Conservation (phyloP, 1,139 yeast species). For the Protomyces inundatus region DNA sequence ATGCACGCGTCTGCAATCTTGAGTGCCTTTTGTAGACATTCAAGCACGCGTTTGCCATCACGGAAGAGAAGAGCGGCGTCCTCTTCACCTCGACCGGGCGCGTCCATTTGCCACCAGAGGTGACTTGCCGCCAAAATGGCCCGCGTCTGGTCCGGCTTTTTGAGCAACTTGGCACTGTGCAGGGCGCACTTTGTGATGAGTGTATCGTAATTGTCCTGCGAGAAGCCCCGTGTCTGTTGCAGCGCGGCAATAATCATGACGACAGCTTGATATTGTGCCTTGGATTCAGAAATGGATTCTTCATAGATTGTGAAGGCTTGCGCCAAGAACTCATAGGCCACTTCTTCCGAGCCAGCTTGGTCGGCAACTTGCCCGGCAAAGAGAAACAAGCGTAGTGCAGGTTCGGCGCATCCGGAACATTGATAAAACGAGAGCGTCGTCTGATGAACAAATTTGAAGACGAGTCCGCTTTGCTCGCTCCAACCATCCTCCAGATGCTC, state of each 20-base stretch:
- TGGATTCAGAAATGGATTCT: slow-evolving; percentile 64
- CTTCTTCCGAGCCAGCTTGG: slow-evolving; percentile 57
- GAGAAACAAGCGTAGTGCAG: slow-evolving; percentile 47
- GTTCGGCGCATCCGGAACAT: slow-evolving; percentile 46
- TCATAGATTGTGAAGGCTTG: slow-evolving; percentile 86
- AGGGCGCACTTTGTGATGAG: slow-evolving; percentile 79
- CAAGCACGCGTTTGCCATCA: slow-evolving; percentile 48
- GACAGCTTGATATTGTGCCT: slow-evolving; percentile 53
- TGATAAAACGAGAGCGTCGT: slow-evolving; percentile 63
- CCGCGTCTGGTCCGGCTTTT: slow-evolving; percentile 91
- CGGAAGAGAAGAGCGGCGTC: slow-evolving; percentile 39
- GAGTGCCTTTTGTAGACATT: slow-evolving; percentile 67
- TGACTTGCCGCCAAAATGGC: slow-evolving; percentile 85
- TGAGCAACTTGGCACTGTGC: slow-evolving; percentile 80
- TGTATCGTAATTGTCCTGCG: slow-evolving; percentile 65
- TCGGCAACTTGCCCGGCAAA: slow-evolving; percentile 61
- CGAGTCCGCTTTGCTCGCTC: slow-evolving; percentile 44
- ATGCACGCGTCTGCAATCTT: slow-evolving; percentile 90
- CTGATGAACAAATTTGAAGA: slow-evolving; percentile 70
- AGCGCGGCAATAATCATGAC: slow-evolving; percentile 58
- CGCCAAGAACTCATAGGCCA: slow-evolving; percentile 83
- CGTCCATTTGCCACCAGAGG: slow-evolving; percentile 73
- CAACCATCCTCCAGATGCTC: slow-evolving; percentile 34
- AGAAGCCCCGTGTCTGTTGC: slow-evolving; percentile 54
- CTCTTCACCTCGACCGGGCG: slow-evolving; percentile 47